phyloP scores from a whole-genome alignment of 179 eudicot genomes.

The Beta corolliflora region DNA sequence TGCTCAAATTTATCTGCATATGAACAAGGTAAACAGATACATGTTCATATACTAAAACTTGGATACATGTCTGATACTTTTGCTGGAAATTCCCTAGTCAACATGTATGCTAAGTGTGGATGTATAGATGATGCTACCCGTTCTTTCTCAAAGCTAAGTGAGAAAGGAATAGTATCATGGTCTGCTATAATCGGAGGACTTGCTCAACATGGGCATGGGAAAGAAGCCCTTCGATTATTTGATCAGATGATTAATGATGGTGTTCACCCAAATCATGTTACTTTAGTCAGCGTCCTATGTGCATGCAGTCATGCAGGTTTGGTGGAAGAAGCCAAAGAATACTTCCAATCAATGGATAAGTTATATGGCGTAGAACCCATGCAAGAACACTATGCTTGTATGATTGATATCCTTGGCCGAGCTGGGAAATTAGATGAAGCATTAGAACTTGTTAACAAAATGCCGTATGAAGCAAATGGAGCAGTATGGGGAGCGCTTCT shows the following conservation, averaged over 20 bases:
- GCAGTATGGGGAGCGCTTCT: constrained; percentile 84
- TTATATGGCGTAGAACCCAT: constrained; percentile 60
- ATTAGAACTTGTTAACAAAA: constrained; percentile 50
- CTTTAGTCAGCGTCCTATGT: constrained; percentile 67
- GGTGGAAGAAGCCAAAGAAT: constrained; percentile 58
- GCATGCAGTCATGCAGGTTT: constrained; percentile 87
- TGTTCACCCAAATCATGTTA: constrained; percentile 65
- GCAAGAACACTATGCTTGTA: constrained; percentile 80
- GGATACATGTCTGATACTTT: constrained; percentile 60
- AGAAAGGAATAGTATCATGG: constrained; percentile 78
- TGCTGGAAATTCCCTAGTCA: constrained; percentile 80
- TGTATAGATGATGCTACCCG: constrained; percentile 66
- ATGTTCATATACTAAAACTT: constrained; percentile 60
- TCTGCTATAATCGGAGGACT: constrained; percentile 87
- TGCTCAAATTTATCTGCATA: constrained; percentile 77
- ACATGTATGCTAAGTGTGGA: constrained; percentile 90
- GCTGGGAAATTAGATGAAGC: constrained; percentile 67
- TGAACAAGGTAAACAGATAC: constrained; percentile 89
- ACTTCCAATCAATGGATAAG: constrained; percentile 64
- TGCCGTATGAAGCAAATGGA: constrained; percentile 80
- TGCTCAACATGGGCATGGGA: constrained; percentile 84
- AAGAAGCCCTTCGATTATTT: constrained; percentile 62
- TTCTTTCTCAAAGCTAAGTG: constrained; percentile 56
- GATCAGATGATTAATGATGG: constrained; percentile 58
- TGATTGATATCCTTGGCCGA: constrained; percentile 82